These are phyloP conservation scores for Fraxinus pennsylvanica DNA, from an alignment of 257 asterid species.

Conservation along the genomic window DNA sequence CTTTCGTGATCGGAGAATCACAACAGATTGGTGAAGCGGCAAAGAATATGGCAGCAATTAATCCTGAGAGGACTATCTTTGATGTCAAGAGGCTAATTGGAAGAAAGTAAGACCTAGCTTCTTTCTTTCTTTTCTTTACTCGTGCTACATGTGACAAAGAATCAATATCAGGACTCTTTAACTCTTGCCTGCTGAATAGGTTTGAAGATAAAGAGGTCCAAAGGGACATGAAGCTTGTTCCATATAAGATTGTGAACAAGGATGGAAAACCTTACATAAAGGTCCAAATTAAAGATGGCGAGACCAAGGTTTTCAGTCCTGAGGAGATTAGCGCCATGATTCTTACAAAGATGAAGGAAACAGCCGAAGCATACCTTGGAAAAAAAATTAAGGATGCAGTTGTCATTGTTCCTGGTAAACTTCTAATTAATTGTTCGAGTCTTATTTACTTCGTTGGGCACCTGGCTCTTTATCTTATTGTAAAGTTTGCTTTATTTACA, in stretches of 20 bases:
- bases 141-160: not conserved
- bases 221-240: slow-evolving; percentile 71
- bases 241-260: slow-evolving; percentile 72
- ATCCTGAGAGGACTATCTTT: not conserved
- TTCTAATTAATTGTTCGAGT: slow-evolving; percentile 2
- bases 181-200: slow-evolving; percentile 32
- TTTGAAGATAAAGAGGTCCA: slow-evolving; percentile 80
- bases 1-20: no score
- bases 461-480: not conserved
- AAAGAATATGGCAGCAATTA: not conserved
- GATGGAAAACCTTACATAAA: slow-evolving; percentile 77
- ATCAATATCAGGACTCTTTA: not conserved
- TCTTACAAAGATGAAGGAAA: slow-evolving; percentile 80
- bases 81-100: not conserved
- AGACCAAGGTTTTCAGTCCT: slow-evolving; percentile 77
- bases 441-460: not conserved
- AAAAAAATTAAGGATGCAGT: slow-evolving; percentile 80
- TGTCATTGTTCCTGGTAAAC: slow-evolving; percentile 76
- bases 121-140: not conserved
- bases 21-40: not conserved
- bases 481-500: not conserved
- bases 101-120: not conserved
- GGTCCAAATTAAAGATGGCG: slow-evolving; percentile 69
- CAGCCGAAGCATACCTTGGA: slow-evolving; percentile 87
- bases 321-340: slow-evolving; percentile 86